phyloP scores from a whole-genome alignment of 1,284 basidiomycete species.

The Heliocybe sulcata region DNA sequence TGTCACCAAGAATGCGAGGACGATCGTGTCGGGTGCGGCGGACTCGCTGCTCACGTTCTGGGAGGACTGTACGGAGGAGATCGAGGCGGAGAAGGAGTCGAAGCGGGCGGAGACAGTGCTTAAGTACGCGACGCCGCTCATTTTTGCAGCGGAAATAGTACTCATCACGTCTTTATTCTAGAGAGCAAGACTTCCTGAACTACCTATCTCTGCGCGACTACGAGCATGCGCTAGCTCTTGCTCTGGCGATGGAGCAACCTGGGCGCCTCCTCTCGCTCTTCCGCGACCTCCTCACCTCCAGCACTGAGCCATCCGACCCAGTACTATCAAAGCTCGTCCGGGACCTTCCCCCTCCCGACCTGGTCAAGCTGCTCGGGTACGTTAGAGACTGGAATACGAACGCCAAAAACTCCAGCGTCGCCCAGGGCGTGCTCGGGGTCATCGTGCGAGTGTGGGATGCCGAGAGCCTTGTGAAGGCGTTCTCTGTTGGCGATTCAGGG shows the following conservation, averaged over 20 bases:
- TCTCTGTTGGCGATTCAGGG: slow-evolving; percentile 35
- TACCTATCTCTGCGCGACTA: slow-evolving; percentile 88
- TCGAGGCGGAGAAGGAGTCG: slow-evolving; percentile 67
- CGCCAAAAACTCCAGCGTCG: slow-evolving; percentile 79
- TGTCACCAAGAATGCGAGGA: slow-evolving; percentile 69
- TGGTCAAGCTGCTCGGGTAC: slow-evolving; percentile 79
- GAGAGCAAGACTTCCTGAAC: slow-evolving; percentile 94
- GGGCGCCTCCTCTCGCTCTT: slow-evolving; percentile 84
- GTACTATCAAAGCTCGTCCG: neutral
- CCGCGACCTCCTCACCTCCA: slow-evolving; percentile 43
- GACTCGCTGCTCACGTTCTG: slow-evolving; percentile 93
- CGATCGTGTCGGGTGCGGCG: slow-evolving; percentile 87
- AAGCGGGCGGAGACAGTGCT: slow-evolving; percentile 68
- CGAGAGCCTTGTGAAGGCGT: slow-evolving; percentile 71
- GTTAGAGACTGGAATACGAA: slow-evolving; percentile 93
- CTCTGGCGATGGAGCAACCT: slow-evolving; percentile 90
- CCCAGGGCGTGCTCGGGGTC: slow-evolving; percentile 82
- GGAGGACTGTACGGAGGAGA: slow-evolving; percentile 85
- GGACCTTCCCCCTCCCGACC: slow-evolving; percentile 32
- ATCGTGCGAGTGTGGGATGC: slow-evolving; percentile 71
- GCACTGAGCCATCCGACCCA: slow-evolving; percentile 8
- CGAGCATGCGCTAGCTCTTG: slow-evolving; percentile 84
- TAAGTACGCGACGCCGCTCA: slow-evolving; percentile 46
- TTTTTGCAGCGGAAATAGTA: slow-evolving; percentile 1
- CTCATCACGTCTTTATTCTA: slow-evolving; percentile 22